Evolutionary conservation across 768 basidiomycete species (phyloP).

Genomic region (Lentinula boryana): DNA sequence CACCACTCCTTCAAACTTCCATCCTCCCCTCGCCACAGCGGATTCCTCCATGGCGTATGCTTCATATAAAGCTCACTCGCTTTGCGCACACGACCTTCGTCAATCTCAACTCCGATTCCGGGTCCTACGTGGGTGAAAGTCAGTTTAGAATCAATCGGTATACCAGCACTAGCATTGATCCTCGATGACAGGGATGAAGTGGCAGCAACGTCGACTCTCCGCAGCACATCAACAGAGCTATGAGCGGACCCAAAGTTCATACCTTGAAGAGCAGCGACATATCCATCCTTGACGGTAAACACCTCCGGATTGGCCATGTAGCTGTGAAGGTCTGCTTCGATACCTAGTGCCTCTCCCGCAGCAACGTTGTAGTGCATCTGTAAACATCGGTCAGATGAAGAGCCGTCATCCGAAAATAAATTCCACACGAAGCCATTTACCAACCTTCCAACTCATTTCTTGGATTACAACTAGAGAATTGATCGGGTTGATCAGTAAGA

Average conservation of each 20-base stretch:
- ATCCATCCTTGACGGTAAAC: conserved; percentile 47
- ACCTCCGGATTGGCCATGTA: conserved; percentile 48
- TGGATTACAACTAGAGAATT: conserved; percentile 45
- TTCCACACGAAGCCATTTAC: background rate
- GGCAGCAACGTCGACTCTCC: background rate
- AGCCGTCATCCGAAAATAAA: background rate
- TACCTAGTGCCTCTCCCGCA: conserved; percentile 11
- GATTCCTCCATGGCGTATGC: conserved; percentile 47
- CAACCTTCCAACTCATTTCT: conserved; percentile 59
- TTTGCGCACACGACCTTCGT: conserved; percentile 47
- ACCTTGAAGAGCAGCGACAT: conserved; percentile 40
- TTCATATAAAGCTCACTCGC: conserved; percentile 27
- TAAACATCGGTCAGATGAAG: background rate
- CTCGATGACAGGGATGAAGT: conserved; percentile 1
- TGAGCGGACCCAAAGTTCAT: conserved; percentile 2
- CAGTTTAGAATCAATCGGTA: background rate
- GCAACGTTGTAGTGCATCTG: conserved; percentile 61
- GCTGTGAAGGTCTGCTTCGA: conserved; percentile 50
- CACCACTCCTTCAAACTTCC: conserved; percentile 53
- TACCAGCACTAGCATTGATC: background rate
- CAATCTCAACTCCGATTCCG: conserved; percentile 57
- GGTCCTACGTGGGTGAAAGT: conserved; percentile 27
- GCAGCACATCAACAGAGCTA: background rate
- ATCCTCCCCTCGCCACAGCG: conserved; percentile 50
- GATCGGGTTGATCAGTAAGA: background rate